Evolutionary conservation across 2,329 filamentous ascomycete species (phyloP).

Genomic region (Cucurbitaria berberidis): DNA sequence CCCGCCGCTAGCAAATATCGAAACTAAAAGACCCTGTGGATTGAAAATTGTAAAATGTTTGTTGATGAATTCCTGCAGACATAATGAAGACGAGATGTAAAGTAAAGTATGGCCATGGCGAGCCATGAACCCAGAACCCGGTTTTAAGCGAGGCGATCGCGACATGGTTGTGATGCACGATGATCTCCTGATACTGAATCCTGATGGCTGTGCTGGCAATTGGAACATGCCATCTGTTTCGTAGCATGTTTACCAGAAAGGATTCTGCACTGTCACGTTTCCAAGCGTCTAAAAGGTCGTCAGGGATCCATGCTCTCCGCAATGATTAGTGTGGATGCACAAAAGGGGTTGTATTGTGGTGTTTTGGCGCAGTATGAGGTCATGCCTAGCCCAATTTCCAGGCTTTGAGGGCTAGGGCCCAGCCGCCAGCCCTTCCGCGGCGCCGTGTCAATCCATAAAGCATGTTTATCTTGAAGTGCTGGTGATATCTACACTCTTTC

Average conservation of each 20-base stretch:
- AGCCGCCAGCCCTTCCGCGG: slow-evolving; percentile 17
- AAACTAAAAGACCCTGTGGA: neutral
- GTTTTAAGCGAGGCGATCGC: slow-evolving; percentile 21
- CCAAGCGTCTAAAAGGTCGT: neutral
- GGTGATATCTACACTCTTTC: slow-evolving; percentile 11
- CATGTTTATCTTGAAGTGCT: slow-evolving; percentile 25
- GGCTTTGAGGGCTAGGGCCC: slow-evolving; percentile 22
- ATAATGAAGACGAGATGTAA: neutral
- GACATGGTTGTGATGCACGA: neutral
- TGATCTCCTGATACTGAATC: slow-evolving; percentile 8
- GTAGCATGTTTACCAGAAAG: neutral
- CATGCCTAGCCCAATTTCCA: slow-evolving; percentile 29
- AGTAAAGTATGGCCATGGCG: too few relatives aligned
- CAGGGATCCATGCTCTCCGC: neutral
- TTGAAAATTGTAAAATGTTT: neutral
- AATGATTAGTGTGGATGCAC: neutral
- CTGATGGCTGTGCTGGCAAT: slow-evolving; percentile 9
- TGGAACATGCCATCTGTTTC: slow-evolving; percentile 6
- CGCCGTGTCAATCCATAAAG: slow-evolving; percentile 25
- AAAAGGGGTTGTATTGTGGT: slow-evolving; percentile 25
- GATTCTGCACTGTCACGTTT: neutral
- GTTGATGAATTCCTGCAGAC: neutral
- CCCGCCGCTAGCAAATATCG: slow-evolving; percentile 1
- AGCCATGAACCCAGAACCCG: slow-evolving; percentile 1
- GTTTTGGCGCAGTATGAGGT: slow-evolving; percentile 28